Conservation (phyloP, 495 filamentous ascomycete genomes). For the Penicillium argentinense region DNA sequence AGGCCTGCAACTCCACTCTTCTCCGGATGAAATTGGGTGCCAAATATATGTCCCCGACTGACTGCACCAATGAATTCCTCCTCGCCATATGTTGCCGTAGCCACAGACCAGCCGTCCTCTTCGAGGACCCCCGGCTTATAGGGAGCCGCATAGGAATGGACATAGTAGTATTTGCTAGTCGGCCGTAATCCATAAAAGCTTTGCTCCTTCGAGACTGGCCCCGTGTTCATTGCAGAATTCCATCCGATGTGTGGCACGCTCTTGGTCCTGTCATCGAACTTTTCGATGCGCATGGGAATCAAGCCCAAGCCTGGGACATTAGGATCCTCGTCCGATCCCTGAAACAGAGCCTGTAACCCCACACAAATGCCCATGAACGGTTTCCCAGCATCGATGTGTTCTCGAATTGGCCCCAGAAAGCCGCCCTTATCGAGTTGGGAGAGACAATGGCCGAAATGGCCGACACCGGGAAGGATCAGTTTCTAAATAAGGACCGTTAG, state of each 20-base stretch:
- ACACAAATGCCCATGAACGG: slow-evolving; percentile 99
- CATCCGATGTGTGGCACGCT: slow-evolving; percentile 97
- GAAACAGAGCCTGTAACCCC: slow-evolving; percentile 86
- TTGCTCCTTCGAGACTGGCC: slow-evolving; percentile 42
- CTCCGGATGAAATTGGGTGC: slow-evolving; percentile 96
- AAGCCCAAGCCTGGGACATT: slow-evolving; percentile 69
- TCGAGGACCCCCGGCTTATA: slow-evolving; percentile 72
- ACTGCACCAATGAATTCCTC: slow-evolving; percentile 93
- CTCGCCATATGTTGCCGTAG: slow-evolving; percentile 80
- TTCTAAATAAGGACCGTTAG: slow-evolving; percentile 51
- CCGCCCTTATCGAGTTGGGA: slow-evolving; percentile 75
- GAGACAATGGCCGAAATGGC: slow-evolving; percentile 96
- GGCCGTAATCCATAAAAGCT: slow-evolving; percentile 74
- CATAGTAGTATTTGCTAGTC: slow-evolving; percentile 95
- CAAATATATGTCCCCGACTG: slow-evolving; percentile 78
- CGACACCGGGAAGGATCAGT: slow-evolving; percentile 92
- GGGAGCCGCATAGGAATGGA: slow-evolving; percentile 88
- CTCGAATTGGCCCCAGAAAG: slow-evolving; percentile 74
- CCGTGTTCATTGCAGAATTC: slow-evolving; percentile 75
- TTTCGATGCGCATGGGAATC: slow-evolving; percentile 66
- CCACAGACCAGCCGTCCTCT: slow-evolving; percentile 80
- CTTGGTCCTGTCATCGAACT: slow-evolving; percentile 76
- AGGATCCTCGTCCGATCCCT: slow-evolving; percentile 75
- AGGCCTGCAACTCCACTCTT: slow-evolving; percentile 92
- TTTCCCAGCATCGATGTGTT: slow-evolving; percentile 82